Percentiles rank a stretch among this genome's conserved stretches.
Conservation (phyloP, 441 rosid species). For the Populus hybrid region DNA sequence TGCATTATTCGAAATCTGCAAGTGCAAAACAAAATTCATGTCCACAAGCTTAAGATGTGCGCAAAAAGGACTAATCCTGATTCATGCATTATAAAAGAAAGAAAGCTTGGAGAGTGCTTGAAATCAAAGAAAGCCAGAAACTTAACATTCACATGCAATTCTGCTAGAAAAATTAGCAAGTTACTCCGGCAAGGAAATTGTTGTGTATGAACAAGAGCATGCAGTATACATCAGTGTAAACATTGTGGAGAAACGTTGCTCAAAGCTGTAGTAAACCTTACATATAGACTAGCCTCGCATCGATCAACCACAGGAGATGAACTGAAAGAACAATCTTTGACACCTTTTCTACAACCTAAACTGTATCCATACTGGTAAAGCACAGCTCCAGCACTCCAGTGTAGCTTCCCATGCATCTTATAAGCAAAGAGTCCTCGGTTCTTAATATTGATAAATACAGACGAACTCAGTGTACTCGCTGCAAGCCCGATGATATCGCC, state of each 20-base stretch:
- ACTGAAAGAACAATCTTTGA: constrained; percentile 55
- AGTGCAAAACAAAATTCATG: neutral
- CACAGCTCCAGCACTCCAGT: constrained; percentile 80
- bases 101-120: neutral
- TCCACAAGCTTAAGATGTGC: neutral
- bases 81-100: neutral
- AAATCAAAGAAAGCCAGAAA: neutral
- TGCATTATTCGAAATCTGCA: constrained; percentile 66
- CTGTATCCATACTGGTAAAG: constrained; percentile 51
- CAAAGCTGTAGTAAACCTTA: constrained; percentile 23
- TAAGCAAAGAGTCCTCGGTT: constrained; percentile 62
- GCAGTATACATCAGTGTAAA: neutral
- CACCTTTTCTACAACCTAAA: constrained; percentile 61
- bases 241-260: too few species aligned
- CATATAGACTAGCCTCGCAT: constrained; percentile 75
- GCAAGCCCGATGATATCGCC: constrained; percentile 60
- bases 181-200: neutral
- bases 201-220: neutral
- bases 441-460: constrained; percentile 55
- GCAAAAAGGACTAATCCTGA: neutral
- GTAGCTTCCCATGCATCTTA: constrained; percentile 35
- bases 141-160: too few species aligned
- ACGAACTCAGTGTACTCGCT: constrained; percentile 55
- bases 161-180: too few species aligned
- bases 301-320: constrained; percentile 69